phyloP scores from a whole-genome alignment of 176 grass and related monocot genomes.

The Neostapfia colusana region DNA sequence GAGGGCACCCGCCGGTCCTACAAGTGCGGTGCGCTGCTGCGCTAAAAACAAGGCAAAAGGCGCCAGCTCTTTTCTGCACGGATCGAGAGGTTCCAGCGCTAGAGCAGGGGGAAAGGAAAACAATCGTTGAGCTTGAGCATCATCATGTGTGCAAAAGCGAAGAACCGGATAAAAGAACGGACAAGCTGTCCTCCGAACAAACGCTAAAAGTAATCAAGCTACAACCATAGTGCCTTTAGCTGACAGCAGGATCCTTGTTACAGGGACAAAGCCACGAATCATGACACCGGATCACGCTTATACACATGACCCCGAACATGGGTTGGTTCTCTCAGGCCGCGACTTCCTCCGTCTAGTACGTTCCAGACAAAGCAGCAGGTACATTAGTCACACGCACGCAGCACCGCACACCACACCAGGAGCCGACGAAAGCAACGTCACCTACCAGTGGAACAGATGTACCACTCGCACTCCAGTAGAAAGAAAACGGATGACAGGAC shows the following conservation, averaged over 20 bases:
- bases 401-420: not conserved
- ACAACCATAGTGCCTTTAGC: not conserved
- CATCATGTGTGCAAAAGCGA: not conserved
- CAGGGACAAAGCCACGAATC: conserved; percentile 16
- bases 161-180: conserved; percentile 21
- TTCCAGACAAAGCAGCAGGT: conserved; percentile 25
- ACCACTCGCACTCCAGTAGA: conserved; percentile 14
- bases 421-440: conserved; percentile 2
- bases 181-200: conserved; percentile 46
- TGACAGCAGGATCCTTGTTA: conserved; percentile 33
- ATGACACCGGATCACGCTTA: conserved; percentile 39
- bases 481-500: not conserved
- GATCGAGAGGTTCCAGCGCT: conserved; percentile 7
- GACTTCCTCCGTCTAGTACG: not conserved
- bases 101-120: not conserved
- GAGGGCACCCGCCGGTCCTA: too few species aligned
- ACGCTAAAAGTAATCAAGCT: not conserved
- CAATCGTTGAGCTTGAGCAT: conserved; percentile 3
- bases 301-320: conserved; percentile 11
- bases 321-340: not conserved
- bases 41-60: not conserved
- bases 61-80: not conserved
- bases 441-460: conserved; percentile 41
- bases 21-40: not conserved
- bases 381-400: not conserved